Evolutionary conservation across 2,329 filamentous ascomycete genomes (phyloP).

Genomic region (Trematosphaeria pertusa): DNA sequence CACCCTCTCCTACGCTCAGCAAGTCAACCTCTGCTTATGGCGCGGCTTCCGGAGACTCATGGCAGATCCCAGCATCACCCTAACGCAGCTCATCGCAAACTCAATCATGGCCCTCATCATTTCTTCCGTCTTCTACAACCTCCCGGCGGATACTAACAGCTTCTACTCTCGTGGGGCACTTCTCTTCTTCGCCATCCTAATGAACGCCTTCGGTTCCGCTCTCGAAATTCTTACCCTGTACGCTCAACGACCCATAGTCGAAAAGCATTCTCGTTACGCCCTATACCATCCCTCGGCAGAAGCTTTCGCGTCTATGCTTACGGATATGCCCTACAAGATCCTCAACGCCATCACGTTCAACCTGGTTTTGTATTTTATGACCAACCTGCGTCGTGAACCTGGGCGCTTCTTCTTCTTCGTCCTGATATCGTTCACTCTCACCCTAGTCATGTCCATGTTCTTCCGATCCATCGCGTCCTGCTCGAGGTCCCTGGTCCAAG

Average conservation of each 20-base stretch:
- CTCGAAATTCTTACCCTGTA: conserved; percentile 88
- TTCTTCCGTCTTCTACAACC: conserved; percentile 80
- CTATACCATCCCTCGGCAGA: conserved; percentile 90
- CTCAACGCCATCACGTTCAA: conserved; percentile 80
- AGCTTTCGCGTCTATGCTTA: conserved; percentile 85
- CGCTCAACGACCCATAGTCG: conserved; percentile 87
- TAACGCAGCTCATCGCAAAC: conserved; percentile 74
- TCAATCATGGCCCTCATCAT: conserved; percentile 79
- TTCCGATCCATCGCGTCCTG: conserved; percentile 82
- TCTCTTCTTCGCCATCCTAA: conserved; percentile 85
- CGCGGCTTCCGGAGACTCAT: conserved; percentile 79
- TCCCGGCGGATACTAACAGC: conserved; percentile 68
- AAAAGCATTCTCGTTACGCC: conserved; percentile 86
- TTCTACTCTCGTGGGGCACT: conserved; percentile 83
- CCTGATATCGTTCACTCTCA: conserved; percentile 75
- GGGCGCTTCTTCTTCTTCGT: conserved; percentile 87
- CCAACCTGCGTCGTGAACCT: conserved; percentile 75
- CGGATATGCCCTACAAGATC: conserved; percentile 84
- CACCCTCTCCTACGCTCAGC: conserved; percentile 78
- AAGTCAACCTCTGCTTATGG: conserved; percentile 79
- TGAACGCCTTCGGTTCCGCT: conserved; percentile 83
- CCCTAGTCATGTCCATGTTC: conserved; percentile 83
- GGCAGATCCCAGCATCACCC: conserved; percentile 77
- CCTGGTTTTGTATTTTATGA: conserved; percentile 84
- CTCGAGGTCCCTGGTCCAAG: conserved; percentile 70